phyloP scores from a whole-genome alignment of 2,329 filamentous ascomycete genomes.

The Coleophoma cylindrospora region DNA sequence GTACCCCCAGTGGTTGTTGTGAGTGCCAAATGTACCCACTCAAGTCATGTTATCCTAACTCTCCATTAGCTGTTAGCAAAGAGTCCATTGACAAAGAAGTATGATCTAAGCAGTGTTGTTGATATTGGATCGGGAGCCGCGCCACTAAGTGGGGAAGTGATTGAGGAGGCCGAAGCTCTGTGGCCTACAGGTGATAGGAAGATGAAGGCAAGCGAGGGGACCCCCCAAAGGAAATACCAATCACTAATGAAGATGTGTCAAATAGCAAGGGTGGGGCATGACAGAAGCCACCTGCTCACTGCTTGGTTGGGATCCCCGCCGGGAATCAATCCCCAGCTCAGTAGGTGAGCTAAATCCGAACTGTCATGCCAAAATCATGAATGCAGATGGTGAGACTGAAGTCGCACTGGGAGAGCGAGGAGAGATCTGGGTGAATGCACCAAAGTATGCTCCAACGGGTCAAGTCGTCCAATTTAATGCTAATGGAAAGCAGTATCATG shows the following conservation, averaged over 20 bases:
- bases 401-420: slow-evolving; percentile 51
- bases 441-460: slow-evolving; percentile 34
- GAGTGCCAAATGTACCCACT: background rate
- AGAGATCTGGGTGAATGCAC: slow-evolving; percentile 68
- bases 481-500: slow-evolving; percentile 43
- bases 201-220: slow-evolving; percentile 30
- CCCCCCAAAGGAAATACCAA: background rate
- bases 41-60: background rate
- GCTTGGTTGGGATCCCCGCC: slow-evolving; percentile 56
- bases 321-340: slow-evolving; percentile 34
- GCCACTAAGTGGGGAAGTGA: slow-evolving; percentile 54
- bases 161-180: slow-evolving; percentile 51
- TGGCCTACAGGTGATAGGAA: slow-evolving; percentile 44
- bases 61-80: slow-evolving; percentile 52
- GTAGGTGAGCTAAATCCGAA: slow-evolving; percentile 70
- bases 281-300: slow-evolving; percentile 74
- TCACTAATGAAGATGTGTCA: slow-evolving; percentile 2
- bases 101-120: slow-evolving; percentile 63
- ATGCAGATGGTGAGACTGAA: slow-evolving; percentile 45
- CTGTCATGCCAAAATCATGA: slow-evolving; percentile 62
- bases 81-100: slow-evolving; percentile 58
- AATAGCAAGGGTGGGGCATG: slow-evolving; percentile 80
- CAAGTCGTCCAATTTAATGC: too few species aligned
- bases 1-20: slow-evolving; percentile 73
- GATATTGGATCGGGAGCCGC: slow-evolving; percentile 62